Percentiles rank a stretch among this genome's conserved stretches.
These are phyloP conservation scores for Microsporum ferrugineum DNA, from an alignment of 2,329 filamentous ascomycete genomes.

Conservation along the genomic window DNA sequence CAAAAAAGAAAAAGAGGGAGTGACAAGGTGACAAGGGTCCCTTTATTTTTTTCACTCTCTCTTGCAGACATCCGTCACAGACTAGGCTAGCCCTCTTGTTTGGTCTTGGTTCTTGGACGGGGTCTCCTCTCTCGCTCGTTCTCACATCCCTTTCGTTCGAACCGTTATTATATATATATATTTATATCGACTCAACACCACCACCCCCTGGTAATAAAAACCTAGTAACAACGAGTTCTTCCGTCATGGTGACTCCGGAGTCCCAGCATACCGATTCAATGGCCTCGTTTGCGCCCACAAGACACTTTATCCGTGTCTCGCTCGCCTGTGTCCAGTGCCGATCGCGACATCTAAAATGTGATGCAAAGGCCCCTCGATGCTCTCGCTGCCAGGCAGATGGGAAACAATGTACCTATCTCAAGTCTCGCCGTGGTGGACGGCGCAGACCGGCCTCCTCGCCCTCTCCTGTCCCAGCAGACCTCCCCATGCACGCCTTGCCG, in stretches of 20 bases:
- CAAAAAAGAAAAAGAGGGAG: neutral
- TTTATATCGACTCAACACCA: neutral
- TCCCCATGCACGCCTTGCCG: neutral
- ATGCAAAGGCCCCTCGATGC: conserved; percentile 35
- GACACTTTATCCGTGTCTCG: conserved; percentile 10
- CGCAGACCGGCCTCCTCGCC: conserved; percentile 17
- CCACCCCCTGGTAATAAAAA: no score
- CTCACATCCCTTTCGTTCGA: neutral
- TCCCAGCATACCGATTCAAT: neutral
- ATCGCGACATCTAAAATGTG: conserved; percentile 37
- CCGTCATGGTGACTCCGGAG: neutral
- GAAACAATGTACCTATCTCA: conserved; percentile 39
- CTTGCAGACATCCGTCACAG: neutral
- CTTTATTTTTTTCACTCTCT: no score
- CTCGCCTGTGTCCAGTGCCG: conserved; percentile 25
- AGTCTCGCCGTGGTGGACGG: conserved; percentile 37
- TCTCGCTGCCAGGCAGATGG: conserved; percentile 32
- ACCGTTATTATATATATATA: neutral
- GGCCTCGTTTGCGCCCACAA: neutral
- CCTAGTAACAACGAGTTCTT: neutral
- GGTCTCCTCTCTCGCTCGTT: neutral
- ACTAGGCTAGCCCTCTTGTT: neutral
- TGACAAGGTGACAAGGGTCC: neutral
- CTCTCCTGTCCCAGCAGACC: neutral
- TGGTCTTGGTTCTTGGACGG: neutral